Evolutionary conservation across 78 protist genomes (phyloP).

Genomic region (Thecamonas trahens): DNA sequence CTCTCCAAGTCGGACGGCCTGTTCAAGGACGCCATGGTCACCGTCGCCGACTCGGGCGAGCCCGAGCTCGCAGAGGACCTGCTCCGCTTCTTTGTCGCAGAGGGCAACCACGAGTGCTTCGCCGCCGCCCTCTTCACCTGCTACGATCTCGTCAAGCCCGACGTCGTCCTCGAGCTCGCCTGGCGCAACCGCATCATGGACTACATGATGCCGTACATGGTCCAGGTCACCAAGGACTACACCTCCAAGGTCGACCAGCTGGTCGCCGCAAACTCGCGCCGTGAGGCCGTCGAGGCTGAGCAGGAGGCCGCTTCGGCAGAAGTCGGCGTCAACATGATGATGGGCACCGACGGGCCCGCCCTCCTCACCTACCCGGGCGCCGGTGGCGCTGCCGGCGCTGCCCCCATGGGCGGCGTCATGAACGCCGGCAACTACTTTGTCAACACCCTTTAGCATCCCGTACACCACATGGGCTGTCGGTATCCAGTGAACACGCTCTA

Average conservation of each 20-base stretch:
- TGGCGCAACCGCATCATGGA: slow-evolving; percentile 93
- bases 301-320: too few species aligned
- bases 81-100: slow-evolving; percentile 84
- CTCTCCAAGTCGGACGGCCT: slow-evolving; percentile 85
- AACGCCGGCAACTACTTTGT: too few species aligned
- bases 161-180: slow-evolving; percentile 95
- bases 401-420: too few species aligned
- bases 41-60: slow-evolving; percentile 86
- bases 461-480: too few species aligned
- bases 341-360: too few species aligned
- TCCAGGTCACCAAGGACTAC: slow-evolving; percentile 73
- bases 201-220: slow-evolving; percentile 96
- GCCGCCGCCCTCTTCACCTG: slow-evolving; percentile 93
- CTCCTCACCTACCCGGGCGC: too few species aligned
- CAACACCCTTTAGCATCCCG: too few species aligned
- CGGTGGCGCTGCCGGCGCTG: too few species aligned
- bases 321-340: too few species aligned
- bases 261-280: background rate
- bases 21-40: slow-evolving; percentile 88
- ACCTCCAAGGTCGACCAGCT: slow-evolving; percentile 20
- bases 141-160: slow-evolving; percentile 87
- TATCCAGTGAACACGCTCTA: too few species aligned
- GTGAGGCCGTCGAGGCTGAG: background rate
- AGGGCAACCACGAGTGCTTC: slow-evolving; percentile 72
- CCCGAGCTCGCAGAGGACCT: slow-evolving; percentile 81